Percentiles rank a stretch among this genome's conserved stretches.
phyloP scores from a whole-genome alignment of 1,284 basidiomycete genomes.

The Cutaneotrichosporon daszewskae region DNA sequence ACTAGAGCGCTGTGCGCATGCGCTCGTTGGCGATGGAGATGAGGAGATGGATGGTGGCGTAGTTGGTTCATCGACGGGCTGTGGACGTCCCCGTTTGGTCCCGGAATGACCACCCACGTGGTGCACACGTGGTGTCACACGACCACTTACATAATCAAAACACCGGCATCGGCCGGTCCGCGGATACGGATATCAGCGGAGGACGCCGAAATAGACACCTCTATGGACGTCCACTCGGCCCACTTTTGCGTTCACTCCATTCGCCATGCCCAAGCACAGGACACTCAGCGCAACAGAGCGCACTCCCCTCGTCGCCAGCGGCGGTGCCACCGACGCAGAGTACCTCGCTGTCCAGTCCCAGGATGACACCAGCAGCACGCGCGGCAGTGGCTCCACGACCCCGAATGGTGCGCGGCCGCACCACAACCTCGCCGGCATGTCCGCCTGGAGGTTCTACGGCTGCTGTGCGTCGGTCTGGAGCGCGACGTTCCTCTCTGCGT shows the following conservation, averaged over 20 bases:
- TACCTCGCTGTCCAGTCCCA: no score
- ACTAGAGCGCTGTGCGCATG: slow-evolving; percentile 1
- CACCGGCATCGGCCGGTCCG: no score
- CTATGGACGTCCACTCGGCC: no score
- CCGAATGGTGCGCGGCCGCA: no score
- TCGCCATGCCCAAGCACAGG: not conserved
- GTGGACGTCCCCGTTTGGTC: no score
- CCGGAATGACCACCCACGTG: no score
- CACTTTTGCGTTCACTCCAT: not conserved
- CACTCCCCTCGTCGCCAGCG: not conserved
- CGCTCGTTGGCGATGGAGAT: not conserved
- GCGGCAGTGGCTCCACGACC: no score
- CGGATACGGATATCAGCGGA: no score
- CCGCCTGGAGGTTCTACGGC: slow-evolving; percentile 29
- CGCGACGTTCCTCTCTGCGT: slow-evolving; percentile 60
- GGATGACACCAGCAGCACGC: not conserved
- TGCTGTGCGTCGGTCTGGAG: slow-evolving; percentile 32
- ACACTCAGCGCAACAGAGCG: not conserved
- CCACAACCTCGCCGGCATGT: slow-evolving; percentile 37
- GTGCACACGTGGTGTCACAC: no score
- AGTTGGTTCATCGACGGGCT: no score
- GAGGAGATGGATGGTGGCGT: not conserved
- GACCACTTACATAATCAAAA: no score
- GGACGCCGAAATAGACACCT: no score
- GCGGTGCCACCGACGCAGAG: not conserved